phyloP scores from a whole-genome alignment of 2,329 filamentous ascomycete species.

The Dactylellina haptotyla region DNA sequence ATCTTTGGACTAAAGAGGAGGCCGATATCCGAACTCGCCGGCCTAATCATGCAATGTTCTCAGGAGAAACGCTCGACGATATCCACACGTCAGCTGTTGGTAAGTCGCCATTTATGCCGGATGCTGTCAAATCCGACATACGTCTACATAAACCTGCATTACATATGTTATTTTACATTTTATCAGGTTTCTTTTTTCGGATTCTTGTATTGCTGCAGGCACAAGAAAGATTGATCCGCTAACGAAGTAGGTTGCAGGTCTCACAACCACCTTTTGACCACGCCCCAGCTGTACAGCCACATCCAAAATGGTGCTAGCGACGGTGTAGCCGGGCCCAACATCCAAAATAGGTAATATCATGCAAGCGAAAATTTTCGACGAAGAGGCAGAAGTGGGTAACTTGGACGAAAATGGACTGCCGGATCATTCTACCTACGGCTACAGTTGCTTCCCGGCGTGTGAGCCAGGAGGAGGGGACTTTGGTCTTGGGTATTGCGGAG shows the following conservation, averaged over 20 bases:
- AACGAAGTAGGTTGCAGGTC: constrained; percentile 34
- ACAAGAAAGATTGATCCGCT: constrained; percentile 13
- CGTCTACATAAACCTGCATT: constrained; percentile 27
- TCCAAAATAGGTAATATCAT: constrained; percentile 51
- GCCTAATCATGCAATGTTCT: constrained; percentile 16
- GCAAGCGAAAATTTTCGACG: constrained; percentile 52
- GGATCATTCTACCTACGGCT: constrained; percentile 47
- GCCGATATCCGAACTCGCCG: constrained; percentile 42
- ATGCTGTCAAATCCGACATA: constrained; percentile 12
- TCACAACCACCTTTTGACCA: constrained; percentile 29
- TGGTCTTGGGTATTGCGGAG: not conserved
- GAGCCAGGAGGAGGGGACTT: constrained; percentile 14
- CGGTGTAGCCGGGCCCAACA: constrained; percentile 53
- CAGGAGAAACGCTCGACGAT: constrained; percentile 9
- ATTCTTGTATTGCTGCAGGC: constrained; percentile 40
- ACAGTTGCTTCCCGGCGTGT: constrained; percentile 40
- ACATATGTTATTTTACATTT: too few relatives aligned
- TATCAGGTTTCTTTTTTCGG: not conserved
- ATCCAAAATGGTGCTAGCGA: constrained; percentile 47
- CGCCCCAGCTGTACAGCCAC: constrained; percentile 52
- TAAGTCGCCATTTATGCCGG: constrained; percentile 20
- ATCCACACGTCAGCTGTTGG: constrained; percentile 40
- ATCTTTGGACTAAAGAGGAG: constrained; percentile 11
- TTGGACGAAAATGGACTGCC: constrained; percentile 51
- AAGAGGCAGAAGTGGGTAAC: constrained; percentile 35